phyloP scores from a whole-genome alignment of 73 alveolate genomes.

The Tetrahymena borealis region DNA sequence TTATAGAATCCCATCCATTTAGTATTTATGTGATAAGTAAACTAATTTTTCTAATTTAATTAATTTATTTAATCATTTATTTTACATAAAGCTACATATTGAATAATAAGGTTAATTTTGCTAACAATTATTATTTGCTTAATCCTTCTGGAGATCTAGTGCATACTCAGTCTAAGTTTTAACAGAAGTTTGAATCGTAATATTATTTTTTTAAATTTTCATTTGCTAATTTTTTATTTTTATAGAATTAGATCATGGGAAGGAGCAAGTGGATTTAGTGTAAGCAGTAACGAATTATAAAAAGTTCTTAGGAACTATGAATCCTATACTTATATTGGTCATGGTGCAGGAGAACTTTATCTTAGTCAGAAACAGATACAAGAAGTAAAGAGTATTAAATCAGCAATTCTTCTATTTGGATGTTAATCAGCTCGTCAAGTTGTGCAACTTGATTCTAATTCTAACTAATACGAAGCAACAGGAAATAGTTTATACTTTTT shows the following conservation, averaged over 20 bases:
- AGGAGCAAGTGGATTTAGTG: slow-evolving; percentile 1
- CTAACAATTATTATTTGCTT: background rate
- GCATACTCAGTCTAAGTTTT: background rate
- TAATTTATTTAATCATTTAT: background rate
- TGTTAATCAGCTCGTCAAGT: background rate
- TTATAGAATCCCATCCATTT: background rate
- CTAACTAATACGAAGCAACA: background rate
- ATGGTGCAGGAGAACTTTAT: background rate
- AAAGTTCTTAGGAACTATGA: background rate
- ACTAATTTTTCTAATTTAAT: background rate
- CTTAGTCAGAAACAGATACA: background rate
- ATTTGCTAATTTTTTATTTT: background rate
- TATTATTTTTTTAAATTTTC: background rate
- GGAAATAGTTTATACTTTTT: background rate
- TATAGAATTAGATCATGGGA: background rate
- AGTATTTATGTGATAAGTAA: background rate
- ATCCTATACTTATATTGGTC: background rate
- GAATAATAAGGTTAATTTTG: background rate
- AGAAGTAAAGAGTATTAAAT: background rate
- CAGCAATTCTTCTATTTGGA: background rate
- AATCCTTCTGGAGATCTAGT: background rate
- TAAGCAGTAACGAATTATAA: background rate
- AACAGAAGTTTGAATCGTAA: background rate
- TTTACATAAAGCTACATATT: background rate
- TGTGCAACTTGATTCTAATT: background rate